A percentile compares a stretch with the other conserved stretches of the same genome.
Conservation (phyloP, 73 alveolate genomes). For the Effrenium voratum region DNA sequence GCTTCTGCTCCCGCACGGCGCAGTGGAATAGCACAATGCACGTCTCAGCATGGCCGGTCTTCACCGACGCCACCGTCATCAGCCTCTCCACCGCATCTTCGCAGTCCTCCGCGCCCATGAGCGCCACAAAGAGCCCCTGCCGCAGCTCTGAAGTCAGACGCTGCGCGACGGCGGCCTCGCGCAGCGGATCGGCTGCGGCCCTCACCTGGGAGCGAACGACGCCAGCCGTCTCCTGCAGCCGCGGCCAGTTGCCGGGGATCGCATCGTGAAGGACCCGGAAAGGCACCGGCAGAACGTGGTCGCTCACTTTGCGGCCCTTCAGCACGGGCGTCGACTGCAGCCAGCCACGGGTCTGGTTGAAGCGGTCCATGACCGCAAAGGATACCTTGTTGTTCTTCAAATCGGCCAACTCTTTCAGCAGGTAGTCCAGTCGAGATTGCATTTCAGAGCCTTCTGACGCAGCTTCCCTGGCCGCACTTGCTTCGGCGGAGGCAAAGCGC, state of each 20-base stretch:
- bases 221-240: neutral
- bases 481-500: constrained; percentile 55
- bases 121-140: constrained; percentile 77
- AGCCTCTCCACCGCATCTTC: constrained; percentile 73
- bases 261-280: constrained; percentile 57
- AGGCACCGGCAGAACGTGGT: constrained; percentile 67
- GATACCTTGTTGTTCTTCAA: constrained; percentile 90
- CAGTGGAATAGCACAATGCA: constrained; percentile 89
- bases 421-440: constrained; percentile 48
- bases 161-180: constrained; percentile 80
- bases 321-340: constrained; percentile 56
- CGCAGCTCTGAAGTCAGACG: constrained; percentile 93
- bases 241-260: constrained; percentile 72
- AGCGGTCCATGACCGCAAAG: constrained; percentile 91
- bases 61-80: constrained; percentile 46
- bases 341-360: constrained; percentile 84
- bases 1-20: constrained; percentile 74
- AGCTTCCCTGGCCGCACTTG: neutral
- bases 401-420: constrained; percentile 59
- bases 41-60: constrained; percentile 61
- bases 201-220: constrained; percentile 21
- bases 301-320: constrained; percentile 57
- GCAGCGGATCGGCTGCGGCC: constrained; percentile 41
- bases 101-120: constrained; percentile 90
- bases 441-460: neutral